Evolutionary conservation across 768 basidiomycete species (phyloP).

Genomic region (Leccinum variicolor): DNA sequence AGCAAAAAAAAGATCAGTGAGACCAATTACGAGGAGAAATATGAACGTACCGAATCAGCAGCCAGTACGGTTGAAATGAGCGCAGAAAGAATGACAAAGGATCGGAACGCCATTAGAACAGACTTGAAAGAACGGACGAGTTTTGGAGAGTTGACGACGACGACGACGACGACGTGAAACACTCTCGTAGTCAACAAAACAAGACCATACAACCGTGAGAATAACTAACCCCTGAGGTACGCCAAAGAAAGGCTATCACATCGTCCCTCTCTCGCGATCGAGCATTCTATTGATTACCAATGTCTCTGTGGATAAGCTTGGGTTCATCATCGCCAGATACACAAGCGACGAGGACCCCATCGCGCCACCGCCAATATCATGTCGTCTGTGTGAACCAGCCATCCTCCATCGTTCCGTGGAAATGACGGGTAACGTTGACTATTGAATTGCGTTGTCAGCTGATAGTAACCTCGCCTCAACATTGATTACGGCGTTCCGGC

Average conservation of each 20-base stretch:
- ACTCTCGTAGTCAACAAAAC: conserved; percentile 4
- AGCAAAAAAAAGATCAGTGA: conserved; percentile 15
- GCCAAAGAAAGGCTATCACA: conserved; percentile 5
- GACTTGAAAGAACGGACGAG: conserved; percentile 31
- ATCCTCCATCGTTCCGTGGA: not conserved
- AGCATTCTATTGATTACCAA: not conserved
- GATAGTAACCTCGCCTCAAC: not conserved
- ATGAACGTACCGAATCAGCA: conserved; percentile 45
- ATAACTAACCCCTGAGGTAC: not conserved
- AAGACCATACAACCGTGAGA: conserved; percentile 7
- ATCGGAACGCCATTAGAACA: conserved; percentile 43
- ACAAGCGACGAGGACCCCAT: not conserved
- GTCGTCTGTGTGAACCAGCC: not conserved
- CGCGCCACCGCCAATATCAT: conserved; percentile 1
- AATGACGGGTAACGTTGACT: not conserved
- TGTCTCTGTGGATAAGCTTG: not conserved
- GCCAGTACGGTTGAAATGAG: conserved; percentile 51
- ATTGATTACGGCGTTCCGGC: not conserved
- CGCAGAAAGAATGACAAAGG: conserved; percentile 49
- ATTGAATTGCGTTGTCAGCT: not conserved
- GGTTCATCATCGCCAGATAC: not conserved
- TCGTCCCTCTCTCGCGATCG: not conserved
- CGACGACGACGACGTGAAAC: not conserved
- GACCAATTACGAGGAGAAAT: not conserved
- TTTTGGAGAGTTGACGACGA: not conserved